phyloP scores from a whole-genome alignment of 108 stramenopile genomes.

The Chaetoceros tenuissimus region DNA sequence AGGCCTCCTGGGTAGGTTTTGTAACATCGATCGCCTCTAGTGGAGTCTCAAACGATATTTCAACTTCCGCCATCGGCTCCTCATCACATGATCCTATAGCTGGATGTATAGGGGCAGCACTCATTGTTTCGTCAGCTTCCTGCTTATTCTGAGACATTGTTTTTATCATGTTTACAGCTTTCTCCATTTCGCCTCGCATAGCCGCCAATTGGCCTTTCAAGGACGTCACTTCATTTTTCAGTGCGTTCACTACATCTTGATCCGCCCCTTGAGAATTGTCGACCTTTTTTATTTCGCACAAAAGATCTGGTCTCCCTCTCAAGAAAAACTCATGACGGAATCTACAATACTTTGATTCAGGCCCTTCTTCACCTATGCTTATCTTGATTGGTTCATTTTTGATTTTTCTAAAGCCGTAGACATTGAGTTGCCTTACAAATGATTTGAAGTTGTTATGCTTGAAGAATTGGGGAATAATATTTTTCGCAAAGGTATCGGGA shows the following conservation, averaged over 20 bases:
- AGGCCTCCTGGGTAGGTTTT: too few relatives aligned
- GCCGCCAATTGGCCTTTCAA: constrained; percentile 20
- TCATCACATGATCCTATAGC: too few relatives aligned
- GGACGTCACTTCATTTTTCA: constrained; percentile 52
- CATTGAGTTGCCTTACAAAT: too few relatives aligned
- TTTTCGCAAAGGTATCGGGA: constrained; percentile 55
- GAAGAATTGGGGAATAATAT: constrained; percentile 86
- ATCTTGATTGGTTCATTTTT: constrained; percentile 63
- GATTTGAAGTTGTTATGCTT: constrained; percentile 91
- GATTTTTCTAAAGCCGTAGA: too few relatives aligned
- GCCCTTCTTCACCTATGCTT: constrained; percentile 27
- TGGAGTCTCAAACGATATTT: too few relatives aligned
- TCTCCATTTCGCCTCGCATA: constrained; percentile 34
- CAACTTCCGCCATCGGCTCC: too few relatives aligned
- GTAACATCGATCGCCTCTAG: too few relatives aligned
- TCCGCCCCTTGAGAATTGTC: constrained; percentile 62
- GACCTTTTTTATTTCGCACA: constrained; percentile 66
- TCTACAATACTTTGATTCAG: too few relatives aligned
- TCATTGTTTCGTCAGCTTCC: too few relatives aligned
- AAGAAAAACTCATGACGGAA: constrained; percentile 79
- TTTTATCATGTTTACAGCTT: too few relatives aligned
- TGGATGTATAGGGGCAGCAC: too few relatives aligned
- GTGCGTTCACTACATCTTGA: constrained; percentile 64
- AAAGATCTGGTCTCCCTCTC: constrained; percentile 64
- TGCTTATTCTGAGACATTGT: too few relatives aligned